These are phyloP conservation scores for Plectosphaerella cucumerina DNA, from an alignment of 2,329 filamentous ascomycete species.

Conservation along the genomic window DNA sequence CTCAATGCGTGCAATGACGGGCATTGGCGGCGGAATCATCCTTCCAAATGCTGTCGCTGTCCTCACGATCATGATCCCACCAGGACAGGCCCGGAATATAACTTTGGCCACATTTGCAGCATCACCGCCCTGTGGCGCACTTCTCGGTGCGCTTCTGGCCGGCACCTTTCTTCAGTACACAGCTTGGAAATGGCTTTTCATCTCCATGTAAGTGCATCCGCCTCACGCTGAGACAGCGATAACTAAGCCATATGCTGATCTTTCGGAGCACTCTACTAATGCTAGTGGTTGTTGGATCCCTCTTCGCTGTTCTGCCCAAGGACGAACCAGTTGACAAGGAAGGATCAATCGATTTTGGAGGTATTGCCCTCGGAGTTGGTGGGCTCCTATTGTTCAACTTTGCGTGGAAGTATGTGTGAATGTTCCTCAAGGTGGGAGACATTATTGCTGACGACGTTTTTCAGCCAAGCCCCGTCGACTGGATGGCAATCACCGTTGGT, in stretches of 20 bases:
- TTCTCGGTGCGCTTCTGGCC: conserved; percentile 34
- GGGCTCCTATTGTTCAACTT: conserved; percentile 44
- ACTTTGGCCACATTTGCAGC: conserved; percentile 42
- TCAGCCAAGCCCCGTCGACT: conserved; percentile 29
- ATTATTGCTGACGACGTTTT: conserved; percentile 5
- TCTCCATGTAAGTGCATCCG: conserved; percentile 25
- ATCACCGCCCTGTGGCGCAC: conserved; percentile 39
- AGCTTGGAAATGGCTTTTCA: conserved; percentile 36
- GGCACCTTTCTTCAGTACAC: conserved; percentile 23
- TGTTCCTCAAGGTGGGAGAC: conserved; percentile 15
- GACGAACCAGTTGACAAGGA: conserved; percentile 11
- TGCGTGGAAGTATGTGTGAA: conserved; percentile 41
- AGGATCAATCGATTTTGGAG: conserved; percentile 17
- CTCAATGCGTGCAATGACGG: conserved; percentile 38
- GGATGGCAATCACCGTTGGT: conserved; percentile 40
- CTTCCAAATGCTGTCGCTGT: conserved; percentile 49
- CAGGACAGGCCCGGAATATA: conserved; percentile 39
- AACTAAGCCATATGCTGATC: no score
- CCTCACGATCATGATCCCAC: conserved; percentile 41
- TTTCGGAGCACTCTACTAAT: no score
- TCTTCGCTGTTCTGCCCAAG: conserved; percentile 1
- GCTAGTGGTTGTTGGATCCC: no score
- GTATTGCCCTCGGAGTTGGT: conserved; percentile 19
- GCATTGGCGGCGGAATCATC: conserved; percentile 46
- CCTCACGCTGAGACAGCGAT: no score